Conservation (phyloP, 306 rosid genomes). For the Luffa aegyptiaca region DNA sequence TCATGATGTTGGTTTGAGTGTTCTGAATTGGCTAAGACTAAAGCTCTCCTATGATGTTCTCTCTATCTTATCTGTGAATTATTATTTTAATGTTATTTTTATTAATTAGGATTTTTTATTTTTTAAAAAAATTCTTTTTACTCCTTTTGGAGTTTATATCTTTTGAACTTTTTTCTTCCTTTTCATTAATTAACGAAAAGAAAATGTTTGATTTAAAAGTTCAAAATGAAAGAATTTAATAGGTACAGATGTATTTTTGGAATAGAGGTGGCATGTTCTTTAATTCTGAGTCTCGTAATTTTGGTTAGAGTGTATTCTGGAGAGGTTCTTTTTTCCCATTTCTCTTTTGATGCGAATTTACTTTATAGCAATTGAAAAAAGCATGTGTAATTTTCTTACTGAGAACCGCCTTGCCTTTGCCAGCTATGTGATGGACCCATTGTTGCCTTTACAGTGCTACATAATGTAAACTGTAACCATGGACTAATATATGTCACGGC, state of each 20-base stretch:
- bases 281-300: neutral
- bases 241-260: neutral
- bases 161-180: neutral
- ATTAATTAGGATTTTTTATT: no score
- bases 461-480: conserved; percentile 92
- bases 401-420: conserved; percentile 6
- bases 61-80: neutral
- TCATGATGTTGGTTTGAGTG: neutral
- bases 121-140: no score
- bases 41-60: neutral
- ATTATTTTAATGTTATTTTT: no score
- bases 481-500: conserved; percentile 95
- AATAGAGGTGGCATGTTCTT: neutral
- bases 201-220: neutral
- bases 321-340: neutral
- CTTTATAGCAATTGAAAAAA: neutral
- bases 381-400: neutral
- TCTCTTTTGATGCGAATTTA: neutral
- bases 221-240: neutral
- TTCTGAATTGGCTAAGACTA: neutral
- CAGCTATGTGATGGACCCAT: conserved; percentile 95
- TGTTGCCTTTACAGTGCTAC: conserved; percentile 94
- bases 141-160: neutral
- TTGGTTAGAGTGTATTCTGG: neutral
- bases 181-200: neutral